Evolutionary conservation across 805 yeast genomes (phyloP), one percentile per base, ranked within the genome.

Genomic region (Cyberlindnera mississippiensis): DNA sequence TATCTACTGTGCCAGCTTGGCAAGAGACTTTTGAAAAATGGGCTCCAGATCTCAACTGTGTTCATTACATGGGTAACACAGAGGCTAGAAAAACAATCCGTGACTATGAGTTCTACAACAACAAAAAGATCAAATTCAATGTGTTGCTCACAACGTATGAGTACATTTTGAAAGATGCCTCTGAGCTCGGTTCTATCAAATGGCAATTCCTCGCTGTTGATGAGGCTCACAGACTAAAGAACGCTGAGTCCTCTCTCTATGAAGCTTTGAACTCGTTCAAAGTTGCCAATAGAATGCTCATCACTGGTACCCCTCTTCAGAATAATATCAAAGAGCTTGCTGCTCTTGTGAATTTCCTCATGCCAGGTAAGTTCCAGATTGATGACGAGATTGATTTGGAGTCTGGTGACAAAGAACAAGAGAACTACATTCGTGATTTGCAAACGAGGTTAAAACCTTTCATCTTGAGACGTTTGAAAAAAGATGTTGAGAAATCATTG

Each of bases 141-240:
- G 77, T 93, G n/a, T 67, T 91, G 33, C 67, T 93, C 50, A 93
- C 99, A 2, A 93, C 99, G 3, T 93, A 93, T 61, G 99, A 93
- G 67, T 93, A 93, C 61, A 90, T 93, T 50, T 73, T 93, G 59
- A 93, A 93, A 57, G 99, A 93, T 62, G 72, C 89, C 33, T 52
- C 69, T 18, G 95, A 85, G 46, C 73, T 93, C 38, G 96, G 96
- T 4, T 60, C 77, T 22, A 76, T 93, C 45, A 84, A 76, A 61
- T 93, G 99, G 99, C 97, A 90, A 61, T 93, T 84, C 60, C 66
- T 95, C 52, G 99, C 99, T 2, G 98, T 93, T 19, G 99, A 93
- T 64, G 99, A 93, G 67, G 99, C 99, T 5, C 99, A 93, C 67
- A 76, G 99, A 59, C 72, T 93, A 59, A 93, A 93, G 55, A 93